A percentile compares a stretch with the other conserved stretches of the same genome.
Evolutionary conservation across 108 stramenopile species (phyloP).

Genomic region (Cyclostephanos invisitatus): DNA sequence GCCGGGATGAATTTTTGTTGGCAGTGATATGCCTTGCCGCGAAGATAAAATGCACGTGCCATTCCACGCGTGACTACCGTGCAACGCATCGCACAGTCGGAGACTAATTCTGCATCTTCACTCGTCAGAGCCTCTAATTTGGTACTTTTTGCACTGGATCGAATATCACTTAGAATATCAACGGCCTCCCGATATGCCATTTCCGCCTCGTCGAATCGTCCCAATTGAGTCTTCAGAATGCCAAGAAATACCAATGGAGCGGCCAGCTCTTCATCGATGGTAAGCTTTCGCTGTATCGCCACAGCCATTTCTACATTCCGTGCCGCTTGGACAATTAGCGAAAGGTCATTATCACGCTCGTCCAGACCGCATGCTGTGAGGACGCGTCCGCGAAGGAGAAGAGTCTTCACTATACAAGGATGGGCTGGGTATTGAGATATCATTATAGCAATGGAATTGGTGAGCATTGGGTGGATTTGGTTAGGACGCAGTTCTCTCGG

Average conservation of each 20-base stretch:
- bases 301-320: conserved; percentile 46
- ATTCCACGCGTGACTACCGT: conserved; percentile 23
- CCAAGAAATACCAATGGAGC: conserved; percentile 39
- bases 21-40: conserved; percentile 40
- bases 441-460: conserved; percentile 34
- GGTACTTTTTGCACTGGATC: conserved; percentile 6
- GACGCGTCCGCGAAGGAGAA: conserved; percentile 43
- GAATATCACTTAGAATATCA: conserved; percentile 20
- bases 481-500: conserved; percentile 10
- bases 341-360: conserved; percentile 21
- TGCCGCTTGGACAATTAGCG: conserved; percentile 41
- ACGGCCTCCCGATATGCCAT: conserved; percentile 43
- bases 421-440: conserved; percentile 46
- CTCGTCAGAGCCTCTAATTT: conserved; percentile 1
- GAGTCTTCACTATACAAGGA: conserved; percentile 42
- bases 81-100: conserved; percentile 7
- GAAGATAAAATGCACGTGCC: conserved; percentile 30
- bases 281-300: conserved; percentile 42
- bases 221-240: conserved; percentile 30
- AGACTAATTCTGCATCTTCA: conserved; percentile 20
- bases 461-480: conserved; percentile 29
- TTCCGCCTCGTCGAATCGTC: conserved; percentile 32
- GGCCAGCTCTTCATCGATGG: conserved; percentile 34
- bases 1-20: conserved; percentile 24
- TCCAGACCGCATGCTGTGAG: conserved; percentile 42